Percentiles rank a stretch among this genome's conserved stretches.
phyloP scores from a whole-genome alignment of 1,284 basidiomycete species.

The Pisolithus thermaeus region DNA sequence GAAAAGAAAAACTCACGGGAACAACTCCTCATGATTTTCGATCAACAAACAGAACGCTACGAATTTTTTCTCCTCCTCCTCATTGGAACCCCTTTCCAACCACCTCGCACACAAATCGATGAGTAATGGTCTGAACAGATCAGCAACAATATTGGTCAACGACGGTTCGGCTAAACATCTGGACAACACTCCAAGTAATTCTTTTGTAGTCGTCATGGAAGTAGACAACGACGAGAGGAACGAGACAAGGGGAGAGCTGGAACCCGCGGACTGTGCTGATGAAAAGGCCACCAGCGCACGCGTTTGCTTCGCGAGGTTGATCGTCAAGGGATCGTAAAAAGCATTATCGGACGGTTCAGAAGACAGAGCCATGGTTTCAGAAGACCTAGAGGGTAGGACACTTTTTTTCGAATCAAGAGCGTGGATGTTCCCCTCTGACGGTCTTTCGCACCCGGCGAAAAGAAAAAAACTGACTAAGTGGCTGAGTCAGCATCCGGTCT shows the following conservation, averaged over 20 bases:
- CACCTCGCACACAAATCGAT: slow-evolving; percentile 68
- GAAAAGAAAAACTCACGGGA: slow-evolving; percentile 50
- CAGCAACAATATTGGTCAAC: slow-evolving; percentile 52
- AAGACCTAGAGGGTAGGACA: too few species aligned
- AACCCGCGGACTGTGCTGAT: slow-evolving; percentile 32
- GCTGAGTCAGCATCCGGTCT: too few species aligned
- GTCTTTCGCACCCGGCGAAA: too few species aligned
- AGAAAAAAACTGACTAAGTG: too few species aligned
- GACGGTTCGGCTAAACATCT: slow-evolving; percentile 43
- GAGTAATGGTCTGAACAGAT: slow-evolving; percentile 60
- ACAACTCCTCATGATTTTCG: slow-evolving; percentile 69
- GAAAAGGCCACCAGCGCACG: slow-evolving; percentile 37
- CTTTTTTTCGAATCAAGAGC: too few species aligned
- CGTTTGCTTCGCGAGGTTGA: slow-evolving; percentile 51
- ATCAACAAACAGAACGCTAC: slow-evolving; percentile 56
- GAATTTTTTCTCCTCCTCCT: slow-evolving; percentile 48
- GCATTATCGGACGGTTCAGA: too few species aligned
- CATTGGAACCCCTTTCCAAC: slow-evolving; percentile 37
- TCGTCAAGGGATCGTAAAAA: slow-evolving; percentile 37
- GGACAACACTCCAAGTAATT: slow-evolving; percentile 45
- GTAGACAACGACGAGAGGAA: slow-evolving; percentile 11
- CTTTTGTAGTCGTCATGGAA: slow-evolving; percentile 25
- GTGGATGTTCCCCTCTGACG: too few species aligned
- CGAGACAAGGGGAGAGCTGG: slow-evolving; percentile 6
- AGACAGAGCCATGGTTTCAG: too few species aligned